A percentile compares a stretch with the other conserved stretches of the same genome.
Evolutionary conservation across 768 basidiomycete genomes (phyloP).

Genomic region (Paxillus involutus): DNA sequence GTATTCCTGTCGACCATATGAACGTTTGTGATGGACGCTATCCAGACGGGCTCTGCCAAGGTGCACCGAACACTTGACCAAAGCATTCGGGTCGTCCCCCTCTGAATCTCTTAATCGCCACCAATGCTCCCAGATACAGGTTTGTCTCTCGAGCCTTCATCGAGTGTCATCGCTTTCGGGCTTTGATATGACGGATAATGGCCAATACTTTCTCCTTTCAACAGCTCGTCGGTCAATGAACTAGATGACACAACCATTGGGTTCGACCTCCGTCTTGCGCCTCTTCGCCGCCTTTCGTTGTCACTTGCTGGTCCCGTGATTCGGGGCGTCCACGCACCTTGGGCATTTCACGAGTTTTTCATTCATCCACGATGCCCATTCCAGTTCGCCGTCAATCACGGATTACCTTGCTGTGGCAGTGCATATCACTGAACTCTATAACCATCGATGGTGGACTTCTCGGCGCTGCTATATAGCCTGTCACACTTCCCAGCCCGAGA

Average conservation of each 20-base stretch:
- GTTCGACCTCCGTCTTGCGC: slow-evolving; percentile 15
- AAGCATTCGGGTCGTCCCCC: slow-evolving; percentile 21
- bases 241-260: slow-evolving; percentile 3
- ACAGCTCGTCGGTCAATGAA: not conserved
- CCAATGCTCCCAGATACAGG: too few relatives aligned
- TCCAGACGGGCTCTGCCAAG: slow-evolving; percentile 15
- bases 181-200: slow-evolving; percentile 21
- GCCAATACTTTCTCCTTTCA: too few relatives aligned
- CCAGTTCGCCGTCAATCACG: slow-evolving; percentile 17
- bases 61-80: slow-evolving; percentile 19
- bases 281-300: slow-evolving; percentile 13
- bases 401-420: slow-evolving; percentile 21
- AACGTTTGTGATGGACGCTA: slow-evolving; percentile 22
- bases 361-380: too few relatives aligned
- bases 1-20: not conserved
- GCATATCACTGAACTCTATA: slow-evolving; percentile 18
- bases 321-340: too few relatives aligned
- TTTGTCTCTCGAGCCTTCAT: slow-evolving; percentile 9
- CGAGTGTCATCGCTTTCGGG: slow-evolving; percentile 14
- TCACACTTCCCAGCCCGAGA: slow-evolving; percentile 17
- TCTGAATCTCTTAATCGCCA: slow-evolving; percentile 6
- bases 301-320: too few relatives aligned
- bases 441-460: slow-evolving; percentile 10
- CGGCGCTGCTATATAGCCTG: slow-evolving; percentile 6
- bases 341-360: too few relatives aligned